These are phyloP conservation scores for Pelargonium australe DNA, from an alignment of 441 rosid genomes.

Conservation along the genomic window DNA sequence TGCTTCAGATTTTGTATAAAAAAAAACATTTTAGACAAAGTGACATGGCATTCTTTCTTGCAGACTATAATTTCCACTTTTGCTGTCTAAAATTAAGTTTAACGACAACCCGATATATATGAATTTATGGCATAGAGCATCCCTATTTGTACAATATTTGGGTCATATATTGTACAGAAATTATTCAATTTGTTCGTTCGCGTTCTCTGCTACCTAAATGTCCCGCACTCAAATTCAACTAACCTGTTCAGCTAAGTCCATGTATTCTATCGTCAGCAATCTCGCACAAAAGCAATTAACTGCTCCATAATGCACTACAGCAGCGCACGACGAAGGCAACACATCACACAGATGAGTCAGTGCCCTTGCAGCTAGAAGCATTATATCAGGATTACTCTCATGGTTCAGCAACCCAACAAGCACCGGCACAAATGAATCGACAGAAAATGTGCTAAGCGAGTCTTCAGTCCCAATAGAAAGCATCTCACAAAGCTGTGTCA, in stretches of 20 bases:
- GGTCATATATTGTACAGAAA: no score
- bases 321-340: constrained; percentile 96
- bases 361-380: constrained; percentile 98
- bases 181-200: neutral
- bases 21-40: no score
- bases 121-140: no score
- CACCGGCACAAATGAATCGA: constrained; percentile 90
- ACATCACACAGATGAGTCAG: constrained; percentile 96
- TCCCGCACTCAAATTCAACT: constrained; percentile 4
- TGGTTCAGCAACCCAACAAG: constrained; percentile 86
- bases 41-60: no score
- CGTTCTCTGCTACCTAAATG: neutral
- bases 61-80: no score
- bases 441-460: constrained; percentile 85
- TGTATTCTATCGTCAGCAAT: constrained; percentile 91
- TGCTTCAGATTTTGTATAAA: no score
- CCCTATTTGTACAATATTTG: no score
- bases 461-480: constrained; percentile 96
- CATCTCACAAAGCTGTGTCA: constrained; percentile 96
- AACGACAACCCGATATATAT: no score
- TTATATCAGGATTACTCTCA: constrained; percentile 91
- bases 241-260: constrained; percentile 99
- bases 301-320: constrained; percentile 96
- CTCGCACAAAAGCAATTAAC: constrained; percentile 87
- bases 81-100: no score